These are phyloP conservation scores for Setomelanomma holmii DNA, from an alignment of 2,329 filamentous ascomycete species.

Conservation along the genomic window DNA sequence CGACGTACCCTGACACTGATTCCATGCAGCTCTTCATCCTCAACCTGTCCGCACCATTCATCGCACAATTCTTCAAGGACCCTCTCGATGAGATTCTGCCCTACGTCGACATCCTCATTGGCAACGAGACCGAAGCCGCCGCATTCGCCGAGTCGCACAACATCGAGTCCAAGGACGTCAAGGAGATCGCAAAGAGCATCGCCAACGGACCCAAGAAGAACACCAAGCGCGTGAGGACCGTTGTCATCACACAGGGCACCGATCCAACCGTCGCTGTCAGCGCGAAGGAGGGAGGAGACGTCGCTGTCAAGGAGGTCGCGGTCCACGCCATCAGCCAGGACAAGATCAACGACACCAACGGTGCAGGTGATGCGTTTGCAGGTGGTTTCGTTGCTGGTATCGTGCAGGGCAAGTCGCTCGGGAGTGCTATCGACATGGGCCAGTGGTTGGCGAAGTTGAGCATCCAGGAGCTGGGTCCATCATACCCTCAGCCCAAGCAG, in stretches of 20 bases:
- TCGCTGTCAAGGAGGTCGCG: conserved; percentile 75
- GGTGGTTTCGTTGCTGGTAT: conserved; percentile 92
- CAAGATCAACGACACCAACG: conserved; percentile 94
- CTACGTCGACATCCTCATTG: conserved; percentile 96
- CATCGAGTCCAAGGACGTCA: conserved; percentile 76
- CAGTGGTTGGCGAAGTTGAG: conserved; percentile 95
- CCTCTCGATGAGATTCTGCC: conserved; percentile 82
- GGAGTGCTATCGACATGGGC: conserved; percentile 84
- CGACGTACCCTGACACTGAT: no score
- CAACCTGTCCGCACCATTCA: conserved; percentile 94
- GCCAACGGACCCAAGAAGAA: conserved; percentile 94
- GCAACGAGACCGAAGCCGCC: conserved; percentile 94
- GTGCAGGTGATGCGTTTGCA: conserved; percentile 95
- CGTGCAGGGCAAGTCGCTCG: conserved; percentile 81
- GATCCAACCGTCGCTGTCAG: conserved; percentile 84
- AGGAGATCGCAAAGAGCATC: conserved; percentile 83
- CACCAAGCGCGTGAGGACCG: conserved; percentile 78
- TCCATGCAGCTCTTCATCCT: conserved; percentile 76
- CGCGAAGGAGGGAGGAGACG: conserved; percentile 69
- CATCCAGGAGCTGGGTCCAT: conserved; percentile 94
- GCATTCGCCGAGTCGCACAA: conserved; percentile 85
- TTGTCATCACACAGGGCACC: conserved; percentile 94
- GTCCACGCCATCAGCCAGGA: conserved; percentile 79
- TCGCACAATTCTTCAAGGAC: conserved; percentile 97
- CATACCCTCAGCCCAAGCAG: conserved; percentile 63